Evolutionary conservation across 257 asterid genomes (phyloP).

Genomic region (Gynochthodes officinalis): DNA sequence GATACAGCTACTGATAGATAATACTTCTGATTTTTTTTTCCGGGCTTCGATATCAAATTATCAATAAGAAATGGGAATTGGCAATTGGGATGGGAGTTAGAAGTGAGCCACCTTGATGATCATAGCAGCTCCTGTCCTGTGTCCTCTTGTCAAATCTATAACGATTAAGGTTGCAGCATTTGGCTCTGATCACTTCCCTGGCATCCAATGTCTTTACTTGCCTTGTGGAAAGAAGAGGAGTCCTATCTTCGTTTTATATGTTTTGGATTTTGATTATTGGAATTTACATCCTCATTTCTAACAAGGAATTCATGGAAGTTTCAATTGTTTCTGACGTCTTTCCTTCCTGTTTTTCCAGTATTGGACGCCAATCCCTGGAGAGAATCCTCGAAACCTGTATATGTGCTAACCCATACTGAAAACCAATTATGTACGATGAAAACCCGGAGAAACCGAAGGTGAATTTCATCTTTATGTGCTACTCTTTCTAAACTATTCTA

Average conservation of each 20-base stretch:
- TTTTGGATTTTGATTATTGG: background rate
- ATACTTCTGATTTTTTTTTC: background rate
- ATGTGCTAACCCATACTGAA: conserved; percentile 83
- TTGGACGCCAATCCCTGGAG: conserved; percentile 96
- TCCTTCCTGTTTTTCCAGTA: conserved; percentile 38
- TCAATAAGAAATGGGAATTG: background rate
- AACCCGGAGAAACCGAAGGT: conserved; percentile 85
- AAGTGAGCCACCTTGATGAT: background rate
- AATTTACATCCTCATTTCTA: background rate
- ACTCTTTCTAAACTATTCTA: background rate
- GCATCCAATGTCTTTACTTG: background rate
- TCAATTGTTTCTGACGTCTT: conserved; percentile 6
- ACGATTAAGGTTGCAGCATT: background rate
- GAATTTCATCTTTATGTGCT: conserved; percentile 16
- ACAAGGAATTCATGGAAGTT: background rate
- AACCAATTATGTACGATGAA: conserved; percentile 92
- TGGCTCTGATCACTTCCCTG: too few species aligned
- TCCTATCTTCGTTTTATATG: background rate
- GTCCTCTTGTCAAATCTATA: background rate
- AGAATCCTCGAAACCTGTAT: conserved; percentile 81
- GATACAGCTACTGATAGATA: background rate
- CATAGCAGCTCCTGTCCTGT: background rate
- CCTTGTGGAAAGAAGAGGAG: background rate
- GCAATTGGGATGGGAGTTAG: background rate
- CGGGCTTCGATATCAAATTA: background rate